phyloP scores from a whole-genome alignment of 805 yeast species.

The Kodamaea nitidulidarum region DNA sequence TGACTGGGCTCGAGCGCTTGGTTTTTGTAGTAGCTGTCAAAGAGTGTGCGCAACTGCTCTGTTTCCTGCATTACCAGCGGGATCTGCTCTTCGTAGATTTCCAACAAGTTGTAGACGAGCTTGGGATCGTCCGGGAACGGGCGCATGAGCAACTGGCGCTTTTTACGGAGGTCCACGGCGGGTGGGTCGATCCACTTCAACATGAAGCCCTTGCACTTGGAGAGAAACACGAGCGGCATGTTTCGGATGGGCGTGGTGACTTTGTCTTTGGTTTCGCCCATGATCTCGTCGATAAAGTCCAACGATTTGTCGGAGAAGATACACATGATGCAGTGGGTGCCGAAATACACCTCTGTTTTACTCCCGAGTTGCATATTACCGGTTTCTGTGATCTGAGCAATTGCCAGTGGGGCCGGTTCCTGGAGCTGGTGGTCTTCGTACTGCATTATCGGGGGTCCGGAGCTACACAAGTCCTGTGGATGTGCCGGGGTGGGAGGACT shows the following conservation, averaged over 20 bases:
- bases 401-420: neutral
- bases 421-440: neutral
- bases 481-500: too few relatives aligned
- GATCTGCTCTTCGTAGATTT: slow-evolving; percentile 19
- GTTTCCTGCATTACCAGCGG: slow-evolving; percentile 20
- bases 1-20: slow-evolving; percentile 6
- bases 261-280: slow-evolving; percentile 20
- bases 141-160: slow-evolving; percentile 16
- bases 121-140: slow-evolving; percentile 22
- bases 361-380: neutral
- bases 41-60: slow-evolving; percentile 17
- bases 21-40: slow-evolving; percentile 22
- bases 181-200: slow-evolving; percentile 32
- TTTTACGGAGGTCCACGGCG: slow-evolving; percentile 16
- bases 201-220: slow-evolving; percentile 15
- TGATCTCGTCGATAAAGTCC: slow-evolving; percentile 26
- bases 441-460: neutral
- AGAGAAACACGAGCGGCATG: slow-evolving; percentile 24
- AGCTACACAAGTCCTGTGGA: neutral
- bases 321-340: slow-evolving; percentile 34
- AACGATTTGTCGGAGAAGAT: slow-evolving; percentile 33
- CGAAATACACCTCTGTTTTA: slow-evolving; percentile 22
- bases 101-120: slow-evolving; percentile 25
- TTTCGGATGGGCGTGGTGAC: slow-evolving; percentile 25
- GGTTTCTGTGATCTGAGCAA: slow-evolving; percentile 1